These are phyloP conservation scores for Phytophthora brassicae DNA, from an alignment of 352 stramenopile genomes.

Conservation along the genomic window DNA sequence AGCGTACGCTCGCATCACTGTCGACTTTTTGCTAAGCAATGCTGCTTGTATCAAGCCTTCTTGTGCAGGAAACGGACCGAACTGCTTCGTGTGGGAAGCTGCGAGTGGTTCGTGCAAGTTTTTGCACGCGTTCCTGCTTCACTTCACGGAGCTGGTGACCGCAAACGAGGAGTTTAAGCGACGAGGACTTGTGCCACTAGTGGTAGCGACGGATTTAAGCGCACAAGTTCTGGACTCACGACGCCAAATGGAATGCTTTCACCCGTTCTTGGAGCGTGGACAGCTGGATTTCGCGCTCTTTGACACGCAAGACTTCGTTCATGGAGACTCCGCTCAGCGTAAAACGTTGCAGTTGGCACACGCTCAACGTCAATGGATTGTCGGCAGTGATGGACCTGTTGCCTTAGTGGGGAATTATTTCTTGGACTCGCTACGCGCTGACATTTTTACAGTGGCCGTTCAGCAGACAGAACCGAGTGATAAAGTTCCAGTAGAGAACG, in stretches of 20 bases:
- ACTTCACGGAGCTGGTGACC: slow-evolving; percentile 56
- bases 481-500: background rate
- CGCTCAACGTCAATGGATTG: slow-evolving; percentile 31
- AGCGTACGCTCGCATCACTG: slow-evolving; percentile 54
- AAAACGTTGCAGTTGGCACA: slow-evolving; percentile 40
- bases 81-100: slow-evolving; percentile 84
- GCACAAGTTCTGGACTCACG: slow-evolving; percentile 68
- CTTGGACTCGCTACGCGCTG: slow-evolving; percentile 69
- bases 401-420: slow-evolving; percentile 88
- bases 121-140: slow-evolving; percentile 64
- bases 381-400: slow-evolving; percentile 53
- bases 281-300: slow-evolving; percentile 76
- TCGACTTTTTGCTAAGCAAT: slow-evolving; percentile 52
- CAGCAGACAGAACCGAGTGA: background rate
- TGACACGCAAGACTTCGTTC: slow-evolving; percentile 55
- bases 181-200: slow-evolving; percentile 44
- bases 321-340: slow-evolving; percentile 11
- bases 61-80: slow-evolving; percentile 25
- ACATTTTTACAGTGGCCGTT: slow-evolving; percentile 56
- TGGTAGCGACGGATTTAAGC: slow-evolving; percentile 75
- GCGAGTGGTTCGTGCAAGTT: slow-evolving; percentile 86
- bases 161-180: slow-evolving; percentile 26
- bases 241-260: slow-evolving; percentile 62
- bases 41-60: slow-evolving; percentile 7
- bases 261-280: slow-evolving; percentile 35